Evolutionary conservation across 2,329 filamentous ascomycete genomes (phyloP).

Genomic region (Aspergillus nomiae): DNA sequence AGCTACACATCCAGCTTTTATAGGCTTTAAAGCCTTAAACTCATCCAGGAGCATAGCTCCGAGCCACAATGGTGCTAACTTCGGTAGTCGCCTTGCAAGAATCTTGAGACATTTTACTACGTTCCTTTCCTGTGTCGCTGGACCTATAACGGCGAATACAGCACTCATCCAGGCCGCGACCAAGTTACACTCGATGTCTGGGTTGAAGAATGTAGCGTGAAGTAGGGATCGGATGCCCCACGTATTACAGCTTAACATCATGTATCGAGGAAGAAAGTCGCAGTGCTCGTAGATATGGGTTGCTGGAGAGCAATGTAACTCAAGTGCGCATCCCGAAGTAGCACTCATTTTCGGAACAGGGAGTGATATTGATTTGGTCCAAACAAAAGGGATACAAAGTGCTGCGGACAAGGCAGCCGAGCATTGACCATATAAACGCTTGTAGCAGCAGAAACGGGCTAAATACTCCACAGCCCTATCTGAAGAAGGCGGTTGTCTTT

Average conservation of each 20-base stretch:
- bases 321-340: neutral
- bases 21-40: constrained; percentile 14
- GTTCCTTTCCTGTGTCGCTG: neutral
- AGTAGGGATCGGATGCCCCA: constrained; percentile 28
- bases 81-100: neutral
- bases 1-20: constrained; percentile 12
- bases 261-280: neutral
- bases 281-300: neutral
- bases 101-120: neutral
- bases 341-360: constrained; percentile 18
- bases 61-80: constrained; percentile 20
- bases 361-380: constrained; percentile 11
- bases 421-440: constrained; percentile 25
- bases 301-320: neutral
- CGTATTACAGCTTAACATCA: constrained; percentile 18
- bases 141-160: constrained; percentile 13
- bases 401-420: constrained; percentile 23
- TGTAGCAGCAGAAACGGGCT: constrained; percentile 20
- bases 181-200: constrained; percentile 25
- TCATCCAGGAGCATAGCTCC: constrained; percentile 19
- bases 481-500: constrained; percentile 13
- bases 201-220: constrained; percentile 25
- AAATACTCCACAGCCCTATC: constrained; percentile 23
- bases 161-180: constrained; percentile 28
- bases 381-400: constrained; percentile 22